These are phyloP conservation scores for Beauveria varroae DNA, from an alignment of 2,329 filamentous ascomycete genomes.

Conservation along the genomic window DNA sequence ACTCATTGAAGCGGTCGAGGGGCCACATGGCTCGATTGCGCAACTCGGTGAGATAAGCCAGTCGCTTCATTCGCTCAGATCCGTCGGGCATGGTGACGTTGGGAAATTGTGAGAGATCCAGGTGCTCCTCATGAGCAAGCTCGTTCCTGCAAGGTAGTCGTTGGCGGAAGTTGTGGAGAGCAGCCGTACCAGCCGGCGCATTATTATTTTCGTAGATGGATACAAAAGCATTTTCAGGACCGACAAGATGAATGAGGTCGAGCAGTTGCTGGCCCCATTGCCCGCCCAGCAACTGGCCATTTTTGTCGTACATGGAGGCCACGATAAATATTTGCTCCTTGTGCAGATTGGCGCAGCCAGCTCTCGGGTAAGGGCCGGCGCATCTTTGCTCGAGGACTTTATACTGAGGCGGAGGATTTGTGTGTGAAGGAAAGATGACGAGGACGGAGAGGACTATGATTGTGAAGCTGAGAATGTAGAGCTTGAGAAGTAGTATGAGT, in stretches of 20 bases:
- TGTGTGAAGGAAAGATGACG: slow-evolving; percentile 37
- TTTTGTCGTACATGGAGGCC: slow-evolving; percentile 60
- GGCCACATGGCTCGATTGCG: slow-evolving; percentile 63
- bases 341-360: slow-evolving; percentile 30
- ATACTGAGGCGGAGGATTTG: slow-evolving; percentile 31
- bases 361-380: slow-evolving; percentile 17
- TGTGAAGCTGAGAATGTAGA: slow-evolving; percentile 21
- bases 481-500: slow-evolving; percentile 15
- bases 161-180: slow-evolving; percentile 46
- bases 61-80: slow-evolving; percentile 58
- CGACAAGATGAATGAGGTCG: slow-evolving; percentile 57
- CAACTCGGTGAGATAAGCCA: slow-evolving; percentile 65
- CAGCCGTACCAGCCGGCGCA: slow-evolving; percentile 45
- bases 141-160: slow-evolving; percentile 36
- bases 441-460: slow-evolving; percentile 25
- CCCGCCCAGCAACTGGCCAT: slow-evolving; percentile 52
- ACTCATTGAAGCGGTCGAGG: slow-evolving; percentile 41
- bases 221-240: slow-evolving; percentile 59
- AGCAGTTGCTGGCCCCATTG: slow-evolving; percentile 56
- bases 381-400: slow-evolving; percentile 24
- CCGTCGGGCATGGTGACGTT: slow-evolving; percentile 56
- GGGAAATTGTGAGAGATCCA: slow-evolving; percentile 49
- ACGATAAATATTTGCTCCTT: slow-evolving; percentile 68
- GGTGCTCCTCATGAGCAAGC: slow-evolving; percentile 52
- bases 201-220: slow-evolving; percentile 70